A percentile compares a stretch with the other conserved stretches of the same genome.
These are phyloP conservation scores for Candida chilensis DNA, from an alignment of 805 yeast species.

Conservation along the genomic window DNA sequence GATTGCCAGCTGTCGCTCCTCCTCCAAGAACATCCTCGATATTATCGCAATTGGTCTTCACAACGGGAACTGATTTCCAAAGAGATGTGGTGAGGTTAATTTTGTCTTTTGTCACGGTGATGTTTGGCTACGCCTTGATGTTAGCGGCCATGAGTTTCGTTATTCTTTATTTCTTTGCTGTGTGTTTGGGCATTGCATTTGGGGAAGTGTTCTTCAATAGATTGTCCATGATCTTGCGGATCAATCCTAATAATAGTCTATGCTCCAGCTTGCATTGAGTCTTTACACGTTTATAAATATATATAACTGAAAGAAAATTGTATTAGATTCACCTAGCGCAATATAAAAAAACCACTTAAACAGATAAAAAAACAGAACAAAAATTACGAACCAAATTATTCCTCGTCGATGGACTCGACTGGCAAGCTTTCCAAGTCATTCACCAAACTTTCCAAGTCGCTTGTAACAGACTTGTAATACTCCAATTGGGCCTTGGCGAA, in stretches of 20 bases:
- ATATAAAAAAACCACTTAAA: too few relatives aligned
- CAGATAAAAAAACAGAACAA: background rate
- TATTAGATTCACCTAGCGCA: background rate
- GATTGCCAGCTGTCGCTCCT: constrained; percentile 4
- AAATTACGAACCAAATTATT: constrained; percentile 6
- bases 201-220: constrained; percentile 67
- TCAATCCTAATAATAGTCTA: constrained; percentile 20
- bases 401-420: constrained; percentile 31
- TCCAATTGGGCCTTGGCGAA: constrained; percentile 64
- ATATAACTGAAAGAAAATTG: background rate
- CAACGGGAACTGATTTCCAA: constrained; percentile 21
- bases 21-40: background rate
- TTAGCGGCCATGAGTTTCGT: constrained; percentile 70
- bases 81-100: constrained; percentile 50
- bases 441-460: constrained; percentile 34
- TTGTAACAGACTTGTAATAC: constrained; percentile 45
- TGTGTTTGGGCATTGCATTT: constrained; percentile 57
- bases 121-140: constrained; percentile 68
- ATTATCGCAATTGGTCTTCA: constrained; percentile 16
- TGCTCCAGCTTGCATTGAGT: constrained; percentile 15
- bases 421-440: constrained; percentile 33
- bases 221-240: constrained; percentile 26
- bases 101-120: constrained; percentile 50
- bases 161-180: constrained; percentile 63
- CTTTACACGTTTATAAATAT: background rate